Evolutionary conservation across 2,329 filamentous ascomycete species (phyloP).

Genomic region (Cadophora luteo-olivacea): DNA sequence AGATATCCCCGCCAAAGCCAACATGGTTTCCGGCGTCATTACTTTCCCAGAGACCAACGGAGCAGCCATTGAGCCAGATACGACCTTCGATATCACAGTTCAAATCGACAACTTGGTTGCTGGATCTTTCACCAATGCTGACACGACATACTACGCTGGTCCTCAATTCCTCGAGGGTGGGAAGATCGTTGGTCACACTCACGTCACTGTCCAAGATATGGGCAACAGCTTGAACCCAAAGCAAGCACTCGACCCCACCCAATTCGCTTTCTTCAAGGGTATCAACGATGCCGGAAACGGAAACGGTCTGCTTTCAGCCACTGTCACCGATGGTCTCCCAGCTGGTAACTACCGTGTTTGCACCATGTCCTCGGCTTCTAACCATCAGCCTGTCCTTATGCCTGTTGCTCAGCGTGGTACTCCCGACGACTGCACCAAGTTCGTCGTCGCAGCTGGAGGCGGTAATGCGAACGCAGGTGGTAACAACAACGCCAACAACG

Average conservation of each 20-base stretch:
- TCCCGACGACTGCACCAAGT: slow-evolving; percentile 53
- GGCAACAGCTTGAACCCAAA: slow-evolving; percentile 45
- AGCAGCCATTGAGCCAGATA: slow-evolving; percentile 37
- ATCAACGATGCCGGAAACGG: slow-evolving; percentile 50
- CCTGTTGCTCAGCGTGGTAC: slow-evolving; percentile 53
- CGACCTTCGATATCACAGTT: slow-evolving; percentile 45
- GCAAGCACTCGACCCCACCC: slow-evolving; percentile 42
- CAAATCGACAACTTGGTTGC: slow-evolving; percentile 46
- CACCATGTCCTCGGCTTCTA: slow-evolving; percentile 50
- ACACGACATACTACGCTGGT: slow-evolving; percentile 49
- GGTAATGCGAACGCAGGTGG: slow-evolving; percentile 34
- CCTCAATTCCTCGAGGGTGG: slow-evolving; percentile 47
- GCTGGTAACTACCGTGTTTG: slow-evolving; percentile 53
- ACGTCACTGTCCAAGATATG: slow-evolving; percentile 49
- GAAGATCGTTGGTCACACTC: slow-evolving; percentile 48
- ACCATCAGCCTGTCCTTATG: slow-evolving; percentile 54
- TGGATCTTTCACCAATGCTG: slow-evolving; percentile 50
- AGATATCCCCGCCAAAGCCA: slow-evolving; percentile 44
- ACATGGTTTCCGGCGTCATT: slow-evolving; percentile 45
- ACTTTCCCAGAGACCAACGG: slow-evolving; percentile 39
- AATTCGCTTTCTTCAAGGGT: slow-evolving; percentile 51
- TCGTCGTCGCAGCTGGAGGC: slow-evolving; percentile 45
- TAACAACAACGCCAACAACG: slow-evolving; percentile 27
- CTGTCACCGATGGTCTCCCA: slow-evolving; percentile 49
- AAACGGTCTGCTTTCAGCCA: slow-evolving; percentile 48